Evolutionary conservation across 2,329 filamentous ascomycete species (phyloP).

Genomic region (Blastomyces percursus): DNA sequence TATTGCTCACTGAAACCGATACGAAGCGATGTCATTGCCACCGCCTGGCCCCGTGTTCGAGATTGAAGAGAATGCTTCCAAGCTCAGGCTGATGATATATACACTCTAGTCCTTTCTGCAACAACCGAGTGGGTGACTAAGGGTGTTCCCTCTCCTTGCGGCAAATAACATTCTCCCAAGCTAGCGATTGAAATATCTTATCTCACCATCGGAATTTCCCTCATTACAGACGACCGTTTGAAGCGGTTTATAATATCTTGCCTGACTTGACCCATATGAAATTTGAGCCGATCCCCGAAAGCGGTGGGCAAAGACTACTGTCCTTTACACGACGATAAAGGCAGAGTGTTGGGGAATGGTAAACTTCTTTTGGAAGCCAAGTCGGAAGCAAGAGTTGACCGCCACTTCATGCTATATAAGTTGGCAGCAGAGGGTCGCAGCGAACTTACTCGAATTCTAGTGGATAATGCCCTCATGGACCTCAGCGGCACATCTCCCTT

Average conservation of each 20-base stretch:
- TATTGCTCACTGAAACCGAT: not conserved
- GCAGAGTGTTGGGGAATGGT: too few relatives aligned
- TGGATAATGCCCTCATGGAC: too few relatives aligned
- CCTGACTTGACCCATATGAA: not conserved
- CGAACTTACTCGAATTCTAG: too few relatives aligned
- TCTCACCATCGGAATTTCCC: not conserved
- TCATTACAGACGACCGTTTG: not conserved
- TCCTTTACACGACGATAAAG: too few relatives aligned
- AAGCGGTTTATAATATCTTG: not conserved
- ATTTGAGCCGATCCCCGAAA: too few relatives aligned
- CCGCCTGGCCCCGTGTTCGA: not conserved
- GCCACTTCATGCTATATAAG: too few relatives aligned
- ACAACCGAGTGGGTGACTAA: not conserved
- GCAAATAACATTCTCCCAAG: not conserved
- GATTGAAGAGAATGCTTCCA: not conserved
- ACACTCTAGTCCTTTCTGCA: not conserved
- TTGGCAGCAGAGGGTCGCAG: too few relatives aligned
- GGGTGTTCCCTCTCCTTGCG: not conserved
- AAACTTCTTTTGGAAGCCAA: too few relatives aligned
- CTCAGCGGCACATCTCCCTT: too few relatives aligned
- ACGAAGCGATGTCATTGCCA: not conserved
- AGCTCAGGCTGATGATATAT: not conserved
- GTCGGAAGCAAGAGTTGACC: too few relatives aligned
- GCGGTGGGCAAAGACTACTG: too few relatives aligned
- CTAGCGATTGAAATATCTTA: not conserved